Conservation (phyloP, 1,284 basidiomycete species). For the Ceratobasidium sp. region DNA sequence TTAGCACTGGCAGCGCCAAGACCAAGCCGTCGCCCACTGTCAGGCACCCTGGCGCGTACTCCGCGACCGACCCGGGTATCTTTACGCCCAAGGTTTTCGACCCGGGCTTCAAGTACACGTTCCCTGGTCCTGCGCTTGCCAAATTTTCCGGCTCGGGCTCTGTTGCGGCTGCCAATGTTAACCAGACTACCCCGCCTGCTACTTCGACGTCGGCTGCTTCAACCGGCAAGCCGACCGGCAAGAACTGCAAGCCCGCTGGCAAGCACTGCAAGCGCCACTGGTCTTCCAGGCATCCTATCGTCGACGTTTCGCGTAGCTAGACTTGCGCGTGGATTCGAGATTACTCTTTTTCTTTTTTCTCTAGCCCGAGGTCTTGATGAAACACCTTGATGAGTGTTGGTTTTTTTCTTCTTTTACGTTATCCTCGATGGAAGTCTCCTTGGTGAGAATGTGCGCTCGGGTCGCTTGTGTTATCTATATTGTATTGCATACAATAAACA, state of each 20-base stretch:
- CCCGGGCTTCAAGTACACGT: constrained; percentile 37
- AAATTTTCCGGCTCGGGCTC: constrained; percentile 10
- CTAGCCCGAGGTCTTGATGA: background rate
- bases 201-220: constrained; percentile 4
- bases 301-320: background rate
- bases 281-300: background rate
- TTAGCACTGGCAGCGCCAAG: constrained; percentile 1
- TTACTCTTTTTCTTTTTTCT: background rate
- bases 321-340: background rate
- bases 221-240: constrained; percentile 5
- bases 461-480: background rate
- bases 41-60: constrained; percentile 51
- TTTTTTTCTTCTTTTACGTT: background rate
- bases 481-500: constrained; percentile 22
- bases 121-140: constrained; percentile 47
- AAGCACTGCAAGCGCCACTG: constrained; percentile 9
- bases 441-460: constrained; percentile 11
- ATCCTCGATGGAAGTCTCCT: constrained; percentile 19
- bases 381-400: constrained; percentile 12
- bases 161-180: background rate
- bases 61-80: constrained; percentile 48
- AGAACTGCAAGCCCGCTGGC: background rate
- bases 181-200: background rate
- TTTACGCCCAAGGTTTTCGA: constrained; percentile 28
- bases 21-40: constrained; percentile 32